Base-by-base conservation (phyloP, 495 filamentous ascomycete species). In the Neurospora sublineolata region DNA sequence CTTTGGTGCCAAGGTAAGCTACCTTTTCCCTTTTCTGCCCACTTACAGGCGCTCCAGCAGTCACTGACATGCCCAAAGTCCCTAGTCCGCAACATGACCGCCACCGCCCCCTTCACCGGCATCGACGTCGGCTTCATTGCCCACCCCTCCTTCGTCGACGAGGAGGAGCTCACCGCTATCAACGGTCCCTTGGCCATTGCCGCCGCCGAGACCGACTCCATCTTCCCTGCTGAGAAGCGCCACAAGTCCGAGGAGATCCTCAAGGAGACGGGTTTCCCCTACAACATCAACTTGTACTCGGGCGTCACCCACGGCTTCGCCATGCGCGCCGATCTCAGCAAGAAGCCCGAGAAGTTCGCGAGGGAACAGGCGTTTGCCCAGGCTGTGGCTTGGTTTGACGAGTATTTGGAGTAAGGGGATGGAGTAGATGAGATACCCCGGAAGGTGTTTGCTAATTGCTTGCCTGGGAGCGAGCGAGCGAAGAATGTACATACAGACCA, bases 291-390 rank as follows among this genome's bases (percentile, higher is more conserved):
- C 80, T 81, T 97, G 64, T 95, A 86, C 85, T 87, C 89, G 27
- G 89, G 89, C 68, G 91, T 95, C 67, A 75, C 76, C 30, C 94
- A 97, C 79, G 94, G 94, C 9, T 97, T 96, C 75, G 83, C 90
- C n/a, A 89, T 94, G 33, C 86, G 92, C 38, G 82, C 84, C 42
- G 92, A 95, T 75, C 73, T 87, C 46, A 86, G 73, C 74, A 84
- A 89, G 70, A 87, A 86, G 77, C 69, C 81, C 52, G 79, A 87
- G 79, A 92, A 89, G 84, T 95, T 85, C 73, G 90, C 92, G 68
- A 94, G 94, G 86, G 92, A 97, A 84, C 88, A 91, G 83, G 93
- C 93, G 36, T 95, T 95, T 77, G 77, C 85, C 70, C 93, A 96
- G 83, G 92, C 93, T 69, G 84, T 94, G 64, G 77, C 79, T 67